phyloP scores from a whole-genome alignment of 352 stramenopile genomes.

The Globisporangium spiculum region DNA sequence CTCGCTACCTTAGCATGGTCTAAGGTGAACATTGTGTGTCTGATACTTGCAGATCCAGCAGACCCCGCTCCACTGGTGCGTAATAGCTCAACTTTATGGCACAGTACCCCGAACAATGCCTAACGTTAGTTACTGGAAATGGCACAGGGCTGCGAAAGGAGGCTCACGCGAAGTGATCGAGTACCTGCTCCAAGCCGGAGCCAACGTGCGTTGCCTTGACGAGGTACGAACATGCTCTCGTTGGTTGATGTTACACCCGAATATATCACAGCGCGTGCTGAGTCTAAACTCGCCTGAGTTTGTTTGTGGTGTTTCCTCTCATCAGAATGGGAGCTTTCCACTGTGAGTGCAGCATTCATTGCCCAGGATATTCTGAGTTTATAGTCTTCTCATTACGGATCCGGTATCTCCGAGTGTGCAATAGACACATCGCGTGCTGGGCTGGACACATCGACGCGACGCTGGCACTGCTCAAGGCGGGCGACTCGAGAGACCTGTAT shows the following conservation, averaged over 20 bases:
- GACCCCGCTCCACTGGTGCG: conserved; percentile 66
- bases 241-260: too few relatives aligned
- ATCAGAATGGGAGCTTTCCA: conserved; percentile 62
- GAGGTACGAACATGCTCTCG: conserved; percentile 24
- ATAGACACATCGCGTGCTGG: conserved; percentile 67
- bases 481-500: conserved; percentile 57
- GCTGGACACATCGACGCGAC: conserved; percentile 57
- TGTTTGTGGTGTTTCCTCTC: too few relatives aligned
- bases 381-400: too few relatives aligned
- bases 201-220: conserved; percentile 46
- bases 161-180: conserved; percentile 43
- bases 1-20: neutral
- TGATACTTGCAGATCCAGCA: conserved; percentile 45
- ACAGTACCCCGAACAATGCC: too few relatives aligned
- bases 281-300: too few relatives aligned
- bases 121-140: neutral
- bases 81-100: neutral
- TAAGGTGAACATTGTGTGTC: too few relatives aligned
- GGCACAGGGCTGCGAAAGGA: conserved; percentile 69
- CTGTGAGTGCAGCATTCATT: conserved; percentile 29
- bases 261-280: too few relatives aligned
- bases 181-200: conserved; percentile 50
- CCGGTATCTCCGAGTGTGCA: too few relatives aligned
- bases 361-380: too few relatives aligned
- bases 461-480: conserved; percentile 42